phyloP scores from a whole-genome alignment of 106 monocot genomes.

The Acorus gramineus region DNA sequence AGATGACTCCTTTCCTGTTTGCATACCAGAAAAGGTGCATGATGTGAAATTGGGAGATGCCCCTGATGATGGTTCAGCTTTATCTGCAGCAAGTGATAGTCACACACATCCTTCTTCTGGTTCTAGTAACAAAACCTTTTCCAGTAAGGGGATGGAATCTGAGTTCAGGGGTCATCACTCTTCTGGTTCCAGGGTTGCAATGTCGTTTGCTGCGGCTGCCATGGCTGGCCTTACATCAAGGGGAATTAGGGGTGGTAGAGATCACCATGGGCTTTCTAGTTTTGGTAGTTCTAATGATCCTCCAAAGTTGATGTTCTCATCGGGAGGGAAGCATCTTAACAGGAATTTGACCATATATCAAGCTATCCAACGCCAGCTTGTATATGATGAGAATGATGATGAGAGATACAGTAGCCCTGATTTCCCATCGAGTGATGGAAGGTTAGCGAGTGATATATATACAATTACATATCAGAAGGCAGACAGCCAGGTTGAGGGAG shows the following conservation, averaged over 20 bases:
- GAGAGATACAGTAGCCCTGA: conserved; percentile 54
- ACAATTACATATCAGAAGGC: conserved; percentile 91
- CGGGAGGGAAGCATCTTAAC: conserved; percentile 74
- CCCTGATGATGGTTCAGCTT: conserved; percentile 43
- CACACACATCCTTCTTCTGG: conserved; percentile 51
- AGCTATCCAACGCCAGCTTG: conserved; percentile 82
- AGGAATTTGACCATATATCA: conserved; percentile 90
- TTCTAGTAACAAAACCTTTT: conserved; percentile 36
- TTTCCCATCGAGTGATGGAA: conserved; percentile 52
- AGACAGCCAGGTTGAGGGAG: conserved; percentile 48
- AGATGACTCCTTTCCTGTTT: conserved; percentile 77
- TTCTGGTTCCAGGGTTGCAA: conserved; percentile 76
- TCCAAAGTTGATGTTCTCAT: conserved; percentile 68
- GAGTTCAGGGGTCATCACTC: conserved; percentile 48
- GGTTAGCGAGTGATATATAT: conserved; percentile 83
- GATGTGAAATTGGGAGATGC: conserved; percentile 92
- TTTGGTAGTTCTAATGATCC: conserved; percentile 36
- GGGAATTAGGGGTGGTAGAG: conserved; percentile 65
- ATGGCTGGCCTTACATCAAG: conserved; percentile 92
- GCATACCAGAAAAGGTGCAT: conserved; percentile 69
- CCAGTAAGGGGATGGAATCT: conserved; percentile 29
- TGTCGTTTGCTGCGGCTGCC: conserved; percentile 99
- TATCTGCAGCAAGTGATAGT: conserved; percentile 47
- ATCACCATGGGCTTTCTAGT: conserved; percentile 37
- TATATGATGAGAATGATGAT: conserved; percentile 70